Percentiles rank a stretch among this genome's conserved stretches.
These are phyloP conservation scores for Lophiostoma macrostomum DNA, from an alignment of 495 filamentous ascomycete species.

Conservation along the genomic window DNA sequence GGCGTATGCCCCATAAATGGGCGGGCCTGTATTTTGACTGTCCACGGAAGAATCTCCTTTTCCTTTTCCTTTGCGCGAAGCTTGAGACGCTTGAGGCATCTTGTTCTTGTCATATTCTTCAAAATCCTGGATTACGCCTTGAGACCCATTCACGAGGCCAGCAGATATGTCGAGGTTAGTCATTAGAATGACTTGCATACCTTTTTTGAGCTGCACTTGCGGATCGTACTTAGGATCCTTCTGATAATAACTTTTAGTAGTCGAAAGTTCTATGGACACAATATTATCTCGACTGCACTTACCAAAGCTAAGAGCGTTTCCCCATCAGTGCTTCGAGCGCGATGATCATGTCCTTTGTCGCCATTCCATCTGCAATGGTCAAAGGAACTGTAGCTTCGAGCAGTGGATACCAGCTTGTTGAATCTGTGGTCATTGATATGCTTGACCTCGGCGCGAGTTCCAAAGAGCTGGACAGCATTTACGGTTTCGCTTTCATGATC, in stretches of 20 bases:
- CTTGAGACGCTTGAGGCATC: conserved; percentile 14
- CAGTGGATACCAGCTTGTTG: conserved; percentile 30
- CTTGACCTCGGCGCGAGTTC: conserved; percentile 39
- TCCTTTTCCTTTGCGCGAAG: conserved; percentile 3
- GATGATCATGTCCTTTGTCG: conserved; percentile 14
- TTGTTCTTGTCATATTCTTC: conserved; percentile 16
- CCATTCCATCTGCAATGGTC: conserved; percentile 37
- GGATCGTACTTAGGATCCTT: conserved; percentile 35
- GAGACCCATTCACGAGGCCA: conserved; percentile 52
- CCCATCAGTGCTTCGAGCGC: conserved; percentile 27
- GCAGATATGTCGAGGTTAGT: conserved; percentile 41
- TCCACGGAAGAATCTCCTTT: conserved; percentile 1
- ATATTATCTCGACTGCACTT: no score
- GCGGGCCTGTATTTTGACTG: neutral
- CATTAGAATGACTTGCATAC: conserved; percentile 48
- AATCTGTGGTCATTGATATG: conserved; percentile 28
- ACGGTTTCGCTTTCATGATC: conserved; percentile 44
- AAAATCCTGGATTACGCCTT: conserved; percentile 48
- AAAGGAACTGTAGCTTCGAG: conserved; percentile 19
- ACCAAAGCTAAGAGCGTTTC: no score
- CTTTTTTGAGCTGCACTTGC: conserved; percentile 42
- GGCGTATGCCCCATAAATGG: conserved; percentile 18
- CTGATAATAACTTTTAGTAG: neutral
- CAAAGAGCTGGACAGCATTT: conserved; percentile 49
- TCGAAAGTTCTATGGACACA: no score